Conservation (phyloP, 257 asterid species). For the Cynanchum wilfordii region DNA sequence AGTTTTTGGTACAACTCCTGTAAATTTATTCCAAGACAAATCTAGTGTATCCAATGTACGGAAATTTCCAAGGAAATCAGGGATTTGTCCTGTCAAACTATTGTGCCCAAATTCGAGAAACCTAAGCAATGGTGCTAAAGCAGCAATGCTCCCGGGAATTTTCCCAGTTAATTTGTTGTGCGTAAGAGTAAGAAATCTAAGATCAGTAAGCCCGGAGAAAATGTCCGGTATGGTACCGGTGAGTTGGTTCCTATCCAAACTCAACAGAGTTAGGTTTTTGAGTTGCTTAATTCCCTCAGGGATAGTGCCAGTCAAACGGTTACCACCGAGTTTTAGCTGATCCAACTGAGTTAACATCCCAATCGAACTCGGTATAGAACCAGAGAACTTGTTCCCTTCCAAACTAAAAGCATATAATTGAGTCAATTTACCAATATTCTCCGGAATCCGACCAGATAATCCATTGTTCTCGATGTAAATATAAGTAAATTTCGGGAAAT, state of each 20-base stretch:
- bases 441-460: constrained; percentile 54
- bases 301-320: constrained; percentile 51
- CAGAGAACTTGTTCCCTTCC: constrained; percentile 56
- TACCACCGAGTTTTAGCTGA: constrained; percentile 47
- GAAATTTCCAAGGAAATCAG: constrained; percentile 57
- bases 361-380: constrained; percentile 47
- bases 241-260: constrained; percentile 38
- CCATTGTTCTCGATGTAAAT: constrained; percentile 52
- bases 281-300: constrained; percentile 39
- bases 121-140: constrained; percentile 30
- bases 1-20: constrained; percentile 62
- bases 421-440: constrained; percentile 24
- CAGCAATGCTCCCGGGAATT: constrained; percentile 47
- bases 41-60: constrained; percentile 65
- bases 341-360: constrained; percentile 32
- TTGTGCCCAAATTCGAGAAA: constrained; percentile 64
- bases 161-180: constrained; percentile 44
- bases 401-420: constrained; percentile 32
- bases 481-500: constrained; percentile 25
- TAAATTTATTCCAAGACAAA: constrained; percentile 53
- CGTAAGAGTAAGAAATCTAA: constrained; percentile 17
- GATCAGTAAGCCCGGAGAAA: constrained; percentile 32
- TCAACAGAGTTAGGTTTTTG: constrained; percentile 31
- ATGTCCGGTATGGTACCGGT: constrained; percentile 58
- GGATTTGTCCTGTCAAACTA: constrained; percentile 52